phyloP scores from a whole-genome alignment of 1,284 basidiomycete species.

The Earliella scabrosa region DNA sequence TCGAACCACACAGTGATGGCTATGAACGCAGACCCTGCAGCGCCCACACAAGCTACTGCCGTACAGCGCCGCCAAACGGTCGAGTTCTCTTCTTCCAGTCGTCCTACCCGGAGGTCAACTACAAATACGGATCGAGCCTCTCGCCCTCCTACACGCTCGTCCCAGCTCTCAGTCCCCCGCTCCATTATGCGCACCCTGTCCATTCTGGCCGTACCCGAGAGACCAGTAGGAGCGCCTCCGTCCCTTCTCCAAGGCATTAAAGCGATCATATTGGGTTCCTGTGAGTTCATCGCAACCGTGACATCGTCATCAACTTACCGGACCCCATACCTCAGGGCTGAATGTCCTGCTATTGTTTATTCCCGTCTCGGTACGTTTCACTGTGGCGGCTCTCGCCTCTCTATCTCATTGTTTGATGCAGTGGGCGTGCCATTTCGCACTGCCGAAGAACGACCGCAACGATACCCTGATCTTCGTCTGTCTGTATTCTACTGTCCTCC shows the following conservation, averaged over 20 bases:
- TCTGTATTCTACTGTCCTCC: conserved; percentile 41
- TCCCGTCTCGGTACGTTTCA: conserved; percentile 63
- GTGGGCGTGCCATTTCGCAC: conserved; percentile 76
- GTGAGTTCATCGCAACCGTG: conserved; percentile 39
- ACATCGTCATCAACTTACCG: not conserved
- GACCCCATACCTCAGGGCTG: conserved; percentile 49
- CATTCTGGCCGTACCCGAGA: conserved; percentile 24
- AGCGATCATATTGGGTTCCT: conserved; percentile 55
- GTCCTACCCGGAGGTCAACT: conserved; percentile 9
- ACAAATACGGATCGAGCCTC: conserved; percentile 19
- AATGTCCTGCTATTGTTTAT: conserved; percentile 70
- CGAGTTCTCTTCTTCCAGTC: not conserved
- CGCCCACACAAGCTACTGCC: conserved; percentile 7
- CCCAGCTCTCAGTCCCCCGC: conserved; percentile 6
- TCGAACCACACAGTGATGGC: not conserved
- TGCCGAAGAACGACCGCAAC: conserved; percentile 45
- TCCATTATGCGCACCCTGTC: conserved; percentile 18
- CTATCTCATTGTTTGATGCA: conserved; percentile 28
- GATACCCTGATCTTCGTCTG: conserved; percentile 75
- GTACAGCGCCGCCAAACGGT: conserved; percentile 21
- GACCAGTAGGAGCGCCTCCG: conserved; percentile 46
- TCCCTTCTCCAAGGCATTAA: conserved; percentile 45
- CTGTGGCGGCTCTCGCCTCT: not conserved
- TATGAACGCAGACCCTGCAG: conserved; percentile 1
- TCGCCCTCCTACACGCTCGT: conserved; percentile 9